These are phyloP conservation scores for Cajanus cajan DNA, from an alignment of 306 rosid genomes.

Conservation along the genomic window DNA sequence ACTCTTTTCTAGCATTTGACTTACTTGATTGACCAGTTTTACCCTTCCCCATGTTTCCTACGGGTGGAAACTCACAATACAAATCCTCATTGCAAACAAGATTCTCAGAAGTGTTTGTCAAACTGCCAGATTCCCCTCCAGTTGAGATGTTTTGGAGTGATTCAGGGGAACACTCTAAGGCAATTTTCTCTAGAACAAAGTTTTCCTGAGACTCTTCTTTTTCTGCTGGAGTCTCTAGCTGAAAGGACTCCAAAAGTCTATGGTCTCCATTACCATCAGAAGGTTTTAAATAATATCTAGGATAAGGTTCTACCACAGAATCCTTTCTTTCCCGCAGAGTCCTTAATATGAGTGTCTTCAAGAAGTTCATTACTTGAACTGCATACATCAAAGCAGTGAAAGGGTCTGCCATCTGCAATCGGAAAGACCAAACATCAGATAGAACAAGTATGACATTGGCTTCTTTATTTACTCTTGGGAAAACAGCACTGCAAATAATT, in stretches of 20 bases:
- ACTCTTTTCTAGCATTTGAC: slow-evolving; percentile 44
- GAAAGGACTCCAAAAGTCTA: slow-evolving; percentile 45
- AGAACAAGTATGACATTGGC: background rate
- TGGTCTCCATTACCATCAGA: slow-evolving; percentile 52
- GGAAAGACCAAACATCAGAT: slow-evolving; percentile 16
- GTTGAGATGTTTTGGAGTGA: slow-evolving; percentile 25
- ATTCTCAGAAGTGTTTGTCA: slow-evolving; percentile 42
- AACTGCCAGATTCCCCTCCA: slow-evolving; percentile 38
- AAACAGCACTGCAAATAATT: background rate
- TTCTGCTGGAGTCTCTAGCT: slow-evolving; percentile 34
- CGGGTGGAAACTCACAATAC: slow-evolving; percentile 42
- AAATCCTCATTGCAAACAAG: slow-evolving; percentile 25
- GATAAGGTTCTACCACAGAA: slow-evolving; percentile 41
- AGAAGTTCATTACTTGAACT: slow-evolving; percentile 90
- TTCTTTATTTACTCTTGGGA: background rate
- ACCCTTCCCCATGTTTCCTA: slow-evolving; percentile 43
- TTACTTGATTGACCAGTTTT: slow-evolving; percentile 42
- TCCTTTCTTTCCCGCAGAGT: slow-evolving; percentile 64
- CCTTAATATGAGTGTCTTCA: slow-evolving; percentile 66
- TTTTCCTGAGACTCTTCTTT: slow-evolving; percentile 43
- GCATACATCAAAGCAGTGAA: slow-evolving; percentile 86
- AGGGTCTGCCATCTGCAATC: slow-evolving; percentile 86
- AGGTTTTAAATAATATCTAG: slow-evolving; percentile 46
- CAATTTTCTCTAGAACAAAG: slow-evolving; percentile 32
- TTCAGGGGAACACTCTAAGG: slow-evolving; percentile 31